Evolutionary conservation across 345 rosid species (phyloP).

Genomic region (Euphorbia pulcherrima): DNA sequence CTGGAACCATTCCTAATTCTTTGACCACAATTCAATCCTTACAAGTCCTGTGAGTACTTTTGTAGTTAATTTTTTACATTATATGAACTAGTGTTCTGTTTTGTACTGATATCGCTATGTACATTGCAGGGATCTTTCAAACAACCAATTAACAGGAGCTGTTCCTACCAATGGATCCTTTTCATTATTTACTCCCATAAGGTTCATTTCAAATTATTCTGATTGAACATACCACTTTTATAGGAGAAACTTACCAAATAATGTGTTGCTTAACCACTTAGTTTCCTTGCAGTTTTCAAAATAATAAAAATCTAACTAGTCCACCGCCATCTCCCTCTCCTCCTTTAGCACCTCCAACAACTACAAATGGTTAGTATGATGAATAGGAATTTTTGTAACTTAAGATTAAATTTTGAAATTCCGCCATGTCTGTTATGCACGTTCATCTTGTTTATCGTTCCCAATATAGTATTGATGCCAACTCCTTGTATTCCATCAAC

Average conservation of each 20-base stretch:
- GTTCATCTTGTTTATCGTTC: too few relatives aligned
- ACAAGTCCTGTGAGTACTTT: conserved; percentile 72
- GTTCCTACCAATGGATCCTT: conserved; percentile 80
- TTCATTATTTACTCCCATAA: conserved; percentile 62
- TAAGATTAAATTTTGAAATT: too few relatives aligned
- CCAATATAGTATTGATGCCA: conserved; percentile 37
- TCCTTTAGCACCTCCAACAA: conserved; percentile 34
- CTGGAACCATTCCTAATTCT: conserved; percentile 51
- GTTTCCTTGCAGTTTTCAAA: conserved; percentile 52
- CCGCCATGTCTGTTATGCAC: too few relatives aligned
- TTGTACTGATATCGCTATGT: not conserved
- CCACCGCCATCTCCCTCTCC: conserved; percentile 53
- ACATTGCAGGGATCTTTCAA: conserved; percentile 70
- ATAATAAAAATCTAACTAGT: conserved; percentile 26
- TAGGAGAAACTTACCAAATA: conserved; percentile 9
- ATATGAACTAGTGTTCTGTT: not conserved
- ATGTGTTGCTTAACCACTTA: conserved; percentile 24
- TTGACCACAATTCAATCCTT: conserved; percentile 42
- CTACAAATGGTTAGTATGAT: conserved; percentile 39
- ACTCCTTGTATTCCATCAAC: not conserved
- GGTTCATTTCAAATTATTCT: conserved; percentile 42
- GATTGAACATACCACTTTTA: not conserved
- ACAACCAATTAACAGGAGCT: conserved; percentile 58
- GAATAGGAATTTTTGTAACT: too few relatives aligned
- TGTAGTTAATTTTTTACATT: not conserved